Percentiles rank a stretch among this genome's conserved stretches.
These are phyloP conservation scores for Vigna trinervia DNA, from an alignment of 306 rosid genomes.

Conservation along the genomic window DNA sequence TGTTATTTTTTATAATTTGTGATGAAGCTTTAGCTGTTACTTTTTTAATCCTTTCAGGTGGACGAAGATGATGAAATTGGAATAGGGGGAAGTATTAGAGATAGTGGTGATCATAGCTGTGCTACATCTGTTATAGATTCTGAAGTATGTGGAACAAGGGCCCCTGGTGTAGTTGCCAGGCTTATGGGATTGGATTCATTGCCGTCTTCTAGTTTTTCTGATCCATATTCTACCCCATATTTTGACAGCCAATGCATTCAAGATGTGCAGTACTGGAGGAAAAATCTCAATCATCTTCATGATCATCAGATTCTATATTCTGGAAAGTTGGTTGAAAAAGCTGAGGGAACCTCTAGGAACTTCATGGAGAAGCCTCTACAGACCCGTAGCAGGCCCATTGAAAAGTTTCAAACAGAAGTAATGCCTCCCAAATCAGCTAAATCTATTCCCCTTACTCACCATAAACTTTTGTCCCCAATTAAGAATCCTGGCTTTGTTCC, in stretches of 20 bases:
- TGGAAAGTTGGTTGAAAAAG: slow-evolving; percentile 56
- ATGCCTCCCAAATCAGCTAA: slow-evolving; percentile 84
- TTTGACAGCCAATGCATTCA: slow-evolving; percentile 68
- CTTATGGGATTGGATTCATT: slow-evolving; percentile 84
- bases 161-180: slow-evolving; percentile 78
- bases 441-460: slow-evolving; percentile 83
- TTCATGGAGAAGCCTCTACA: slow-evolving; percentile 61
- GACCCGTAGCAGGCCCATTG: slow-evolving; percentile 59
- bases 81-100: slow-evolving; percentile 51
- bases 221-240: slow-evolving; percentile 44
- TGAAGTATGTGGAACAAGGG: slow-evolving; percentile 65
- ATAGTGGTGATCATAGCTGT: slow-evolving; percentile 61
- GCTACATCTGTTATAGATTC: slow-evolving; percentile 78
- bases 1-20: slow-evolving; percentile 23
- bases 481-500: slow-evolving; percentile 75
- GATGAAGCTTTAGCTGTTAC: slow-evolving; percentile 19
- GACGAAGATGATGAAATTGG: slow-evolving; percentile 65
- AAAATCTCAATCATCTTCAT: slow-evolving; percentile 43
- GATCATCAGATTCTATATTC: slow-evolving; percentile 56
- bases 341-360: slow-evolving; percentile 53
- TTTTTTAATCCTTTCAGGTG: slow-evolving; percentile 49
- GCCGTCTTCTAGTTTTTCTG: slow-evolving; percentile 66
- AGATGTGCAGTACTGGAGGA: slow-evolving; percentile 55
- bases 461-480: slow-evolving; percentile 85
- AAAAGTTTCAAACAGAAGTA: slow-evolving; percentile 78